phyloP scores from a whole-genome alignment of 345 rosid genomes.

The Euphorbia pulcherrima region DNA sequence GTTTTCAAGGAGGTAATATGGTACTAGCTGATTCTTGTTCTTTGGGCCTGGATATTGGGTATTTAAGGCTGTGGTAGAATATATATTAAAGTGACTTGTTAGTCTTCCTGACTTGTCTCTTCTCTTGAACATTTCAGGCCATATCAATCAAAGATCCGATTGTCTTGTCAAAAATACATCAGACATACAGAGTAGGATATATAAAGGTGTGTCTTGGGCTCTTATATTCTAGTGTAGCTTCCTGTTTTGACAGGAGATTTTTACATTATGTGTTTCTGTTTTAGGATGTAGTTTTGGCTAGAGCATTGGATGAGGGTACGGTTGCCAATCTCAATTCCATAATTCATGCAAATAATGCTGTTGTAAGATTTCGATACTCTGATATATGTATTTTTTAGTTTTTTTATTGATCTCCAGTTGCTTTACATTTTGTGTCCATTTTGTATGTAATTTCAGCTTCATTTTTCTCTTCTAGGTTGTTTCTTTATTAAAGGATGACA shows the following conservation, averaged over 20 bases:
- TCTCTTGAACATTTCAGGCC: constrained; percentile 40
- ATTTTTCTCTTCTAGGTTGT: constrained; percentile 49
- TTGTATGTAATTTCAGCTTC: constrained; percentile 17
- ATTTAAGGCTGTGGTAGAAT: not conserved
- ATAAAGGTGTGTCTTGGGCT: constrained; percentile 53
- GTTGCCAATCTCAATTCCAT: constrained; percentile 60
- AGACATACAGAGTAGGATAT: constrained; percentile 78
- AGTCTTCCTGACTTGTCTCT: constrained; percentile 10
- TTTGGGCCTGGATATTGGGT: constrained; percentile 9
- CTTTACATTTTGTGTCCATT: not conserved
- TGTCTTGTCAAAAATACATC: constrained; percentile 84
- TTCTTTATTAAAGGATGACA: constrained; percentile 74
- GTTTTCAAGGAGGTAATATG: constrained; percentile 77
- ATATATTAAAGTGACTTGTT: not conserved
- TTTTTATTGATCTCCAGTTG: not conserved
- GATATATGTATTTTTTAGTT: not conserved
- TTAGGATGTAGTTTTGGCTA: constrained; percentile 90
- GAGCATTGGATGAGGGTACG: constrained; percentile 77
- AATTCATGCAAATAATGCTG: constrained; percentile 65
- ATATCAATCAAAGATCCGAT: constrained; percentile 64
- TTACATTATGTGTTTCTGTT: constrained; percentile 22
- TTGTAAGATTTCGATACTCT: constrained; percentile 48
- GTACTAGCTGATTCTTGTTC: constrained; percentile 1
- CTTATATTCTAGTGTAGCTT: constrained; percentile 19
- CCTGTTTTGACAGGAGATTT: constrained; percentile 14